A percentile compares a stretch with the other conserved stretches of the same genome.
These are phyloP conservation scores for Podospora anserina DNA, from an alignment of 495 filamentous ascomycete species.

Conservation along the genomic window DNA sequence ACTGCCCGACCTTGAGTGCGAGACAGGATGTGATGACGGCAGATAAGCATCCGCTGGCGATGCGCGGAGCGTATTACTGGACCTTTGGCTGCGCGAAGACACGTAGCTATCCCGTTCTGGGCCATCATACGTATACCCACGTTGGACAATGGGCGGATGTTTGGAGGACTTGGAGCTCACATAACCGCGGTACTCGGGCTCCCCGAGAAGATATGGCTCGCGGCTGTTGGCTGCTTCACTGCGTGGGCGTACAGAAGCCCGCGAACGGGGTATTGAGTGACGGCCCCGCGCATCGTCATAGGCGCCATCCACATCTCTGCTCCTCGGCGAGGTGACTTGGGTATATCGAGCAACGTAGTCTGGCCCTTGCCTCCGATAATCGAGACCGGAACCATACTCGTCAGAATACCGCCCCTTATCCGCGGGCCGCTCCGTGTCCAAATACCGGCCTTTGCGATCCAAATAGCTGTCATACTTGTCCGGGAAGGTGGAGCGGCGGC, in stretches of 20 bases:
- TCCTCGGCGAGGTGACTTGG: constrained; percentile 29
- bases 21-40: constrained; percentile 26
- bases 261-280: constrained; percentile 33
- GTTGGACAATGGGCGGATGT: constrained; percentile 31
- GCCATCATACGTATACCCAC: constrained; percentile 31
- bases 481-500: constrained; percentile 39
- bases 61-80: constrained; percentile 33
- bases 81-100: constrained; percentile 38
- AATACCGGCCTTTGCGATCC: constrained; percentile 34
- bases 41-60: constrained; percentile 18
- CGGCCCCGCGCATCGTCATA: constrained; percentile 41
- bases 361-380: constrained; percentile 30
- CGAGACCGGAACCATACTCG: constrained; percentile 29
- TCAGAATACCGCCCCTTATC: constrained; percentile 33
- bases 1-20: constrained; percentile 31
- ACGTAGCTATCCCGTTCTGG: constrained; percentile 39
- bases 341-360: constrained; percentile 41
- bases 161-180: constrained; percentile 27
- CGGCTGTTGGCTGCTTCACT: constrained; percentile 34
- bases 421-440: constrained; percentile 33
- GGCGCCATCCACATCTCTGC: constrained; percentile 45
- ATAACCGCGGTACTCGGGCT: constrained; percentile 34
- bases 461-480: constrained; percentile 37
- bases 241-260: constrained; percentile 29
- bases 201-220: constrained; percentile 30